Evolutionary conservation across 2,329 filamentous ascomycete genomes (phyloP), one percentile per base, ranked within the genome.

Genomic region (Dactylonectria estremocensis): DNA sequence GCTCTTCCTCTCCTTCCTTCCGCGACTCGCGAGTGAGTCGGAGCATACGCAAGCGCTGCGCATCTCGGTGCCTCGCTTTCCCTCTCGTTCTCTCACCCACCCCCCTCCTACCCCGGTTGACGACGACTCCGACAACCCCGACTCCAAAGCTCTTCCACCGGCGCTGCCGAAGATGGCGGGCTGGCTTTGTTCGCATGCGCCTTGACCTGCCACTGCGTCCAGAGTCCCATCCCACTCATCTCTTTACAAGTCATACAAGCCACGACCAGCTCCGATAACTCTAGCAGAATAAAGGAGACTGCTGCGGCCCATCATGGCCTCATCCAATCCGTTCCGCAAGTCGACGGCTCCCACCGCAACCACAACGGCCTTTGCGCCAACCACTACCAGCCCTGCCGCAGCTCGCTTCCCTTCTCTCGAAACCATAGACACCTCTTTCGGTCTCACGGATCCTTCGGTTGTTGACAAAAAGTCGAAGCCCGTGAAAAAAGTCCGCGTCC

Each of bases 401-500:
- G 56, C 67, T 73, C 65, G 74, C 70, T 67, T 75, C 52, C 67
- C 75, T 69, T 24, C 76, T 62, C 76, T 81, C 65, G 74, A 79
- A 52, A 69, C 76, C 54, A 74, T 77, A 66, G 75, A 76, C 68
- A 71, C 76, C 61, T 67, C 77, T 69, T 31, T 77, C 75, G 68
- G 67, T 11, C 67, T 67, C 31, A 74, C 74, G 22, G 77, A 77
- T 24, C 75, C 77, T 49, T 77, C 81, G 63, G 79, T 76, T 68
- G 43, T 79, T 76, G 71, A 83, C 74, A 72, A 67, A 56, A 86
- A 80, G 70, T 77, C 79, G 46, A 93, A 87, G 83, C 83, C 89
- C 45, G 84, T 88, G 66, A 92, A 92, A 81, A 92, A 89, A 75
- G 91, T 93, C 67, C 89, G 91, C 75, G 87, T 92, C 9, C 86